These are phyloP conservation scores for Mycosphaerella arachidis DNA, from an alignment of 2,329 filamentous ascomycete genomes.

Conservation along the genomic window DNA sequence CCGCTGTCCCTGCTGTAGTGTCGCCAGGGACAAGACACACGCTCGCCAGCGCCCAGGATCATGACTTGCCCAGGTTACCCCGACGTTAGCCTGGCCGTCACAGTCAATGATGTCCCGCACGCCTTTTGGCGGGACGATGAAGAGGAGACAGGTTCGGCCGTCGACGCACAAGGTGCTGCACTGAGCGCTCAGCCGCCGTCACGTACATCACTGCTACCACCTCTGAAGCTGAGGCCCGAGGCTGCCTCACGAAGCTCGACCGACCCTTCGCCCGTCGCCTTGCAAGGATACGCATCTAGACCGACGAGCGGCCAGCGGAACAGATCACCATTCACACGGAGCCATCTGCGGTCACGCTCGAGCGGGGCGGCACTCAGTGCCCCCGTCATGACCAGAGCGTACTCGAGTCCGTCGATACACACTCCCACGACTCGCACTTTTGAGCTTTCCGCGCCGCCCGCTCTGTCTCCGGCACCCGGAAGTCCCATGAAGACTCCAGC, in stretches of 20 bases:
- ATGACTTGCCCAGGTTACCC: neutral
- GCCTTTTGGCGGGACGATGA: neutral
- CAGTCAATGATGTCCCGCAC: neutral
- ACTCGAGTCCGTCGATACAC: constrained; percentile 43
- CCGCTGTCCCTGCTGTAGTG: neutral
- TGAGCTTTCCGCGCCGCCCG: constrained; percentile 29
- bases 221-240: constrained; percentile 22
- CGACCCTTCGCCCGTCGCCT: constrained; percentile 33
- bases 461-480: constrained; percentile 32
- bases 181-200: neutral
- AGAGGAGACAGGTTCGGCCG: neutral
- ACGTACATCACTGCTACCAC: neutral
- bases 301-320: constrained; percentile 37
- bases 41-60: neutral
- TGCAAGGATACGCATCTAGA: constrained; percentile 29
- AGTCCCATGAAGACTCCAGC: constrained; percentile 38
- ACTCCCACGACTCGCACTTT: constrained; percentile 28
- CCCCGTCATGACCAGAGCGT: constrained; percentile 46
- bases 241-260: constrained; percentile 31
- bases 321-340: constrained; percentile 45
- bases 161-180: neutral
- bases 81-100: constrained; percentile 2
- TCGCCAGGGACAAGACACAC: neutral
- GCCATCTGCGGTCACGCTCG: constrained; percentile 45
- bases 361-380: constrained; percentile 37